These are phyloP conservation scores for Candida ascalaphidarum DNA, from an alignment of 805 yeast genomes.

Conservation along the genomic window DNA sequence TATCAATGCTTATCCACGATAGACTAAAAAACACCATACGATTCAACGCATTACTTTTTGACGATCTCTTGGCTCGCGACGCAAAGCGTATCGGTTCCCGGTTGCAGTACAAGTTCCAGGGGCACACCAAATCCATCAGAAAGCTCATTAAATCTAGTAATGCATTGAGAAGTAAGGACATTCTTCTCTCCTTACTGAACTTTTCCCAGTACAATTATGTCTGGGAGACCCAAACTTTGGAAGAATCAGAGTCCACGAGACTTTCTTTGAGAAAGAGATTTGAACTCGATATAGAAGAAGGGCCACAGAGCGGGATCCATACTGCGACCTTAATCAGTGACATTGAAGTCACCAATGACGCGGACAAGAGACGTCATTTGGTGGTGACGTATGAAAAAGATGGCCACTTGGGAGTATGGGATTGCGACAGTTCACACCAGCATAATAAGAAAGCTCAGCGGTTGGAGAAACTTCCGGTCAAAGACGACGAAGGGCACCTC, in stretches of 20 bases:
- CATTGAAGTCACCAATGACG: conserved; percentile 6
- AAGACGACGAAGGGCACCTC: no score
- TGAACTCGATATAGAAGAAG: conserved; percentile 15
- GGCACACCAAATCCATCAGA: conserved; percentile 77
- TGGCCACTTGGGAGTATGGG: conserved; percentile 49
- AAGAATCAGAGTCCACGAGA: conserved; percentile 4
- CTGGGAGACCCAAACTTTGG: conserved; percentile 31
- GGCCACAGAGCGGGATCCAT: conserved; percentile 13
- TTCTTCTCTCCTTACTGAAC: conserved; percentile 29
- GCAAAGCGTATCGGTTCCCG: conserved; percentile 4
- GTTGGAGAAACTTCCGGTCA: not conserved
- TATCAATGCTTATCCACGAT: conserved; percentile 26
- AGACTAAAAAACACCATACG: conserved; percentile 26
- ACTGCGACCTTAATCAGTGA: conserved; percentile 28
- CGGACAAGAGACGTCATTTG: conserved; percentile 17
- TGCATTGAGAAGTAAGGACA: conserved; percentile 12
- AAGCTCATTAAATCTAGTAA: conserved; percentile 53
- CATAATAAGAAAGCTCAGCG: conserved; percentile 23
- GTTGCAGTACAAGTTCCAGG: conserved; percentile 54
- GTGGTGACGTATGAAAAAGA: conserved; percentile 22
- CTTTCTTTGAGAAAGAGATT: conserved; percentile 27
- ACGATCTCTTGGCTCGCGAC: conserved; percentile 1
- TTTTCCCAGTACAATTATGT: conserved; percentile 30
- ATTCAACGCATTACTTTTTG: conserved; percentile 11
- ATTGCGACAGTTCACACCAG: conserved; percentile 33